These are phyloP conservation scores for Verticillium klebahnii DNA, from an alignment of 2,329 filamentous ascomycete species.

Conservation along the genomic window DNA sequence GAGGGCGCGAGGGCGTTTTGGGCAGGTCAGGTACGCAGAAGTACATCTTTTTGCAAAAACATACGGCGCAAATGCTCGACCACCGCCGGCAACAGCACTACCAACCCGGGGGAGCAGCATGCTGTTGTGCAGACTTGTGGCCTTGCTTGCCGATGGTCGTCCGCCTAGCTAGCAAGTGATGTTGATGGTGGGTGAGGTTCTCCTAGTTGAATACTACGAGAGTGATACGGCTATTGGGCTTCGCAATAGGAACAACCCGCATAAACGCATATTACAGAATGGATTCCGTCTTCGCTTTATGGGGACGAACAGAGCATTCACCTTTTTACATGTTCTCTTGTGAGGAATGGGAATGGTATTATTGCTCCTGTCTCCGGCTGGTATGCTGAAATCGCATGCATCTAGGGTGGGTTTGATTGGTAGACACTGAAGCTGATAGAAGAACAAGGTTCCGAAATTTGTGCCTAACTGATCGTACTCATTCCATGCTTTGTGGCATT, in stretches of 20 bases:
- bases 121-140: background rate
- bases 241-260: background rate
- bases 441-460: background rate
- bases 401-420: no score
- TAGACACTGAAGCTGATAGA: no score
- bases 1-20: background rate
- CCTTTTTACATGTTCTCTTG: no score
- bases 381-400: no score
- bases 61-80: background rate
- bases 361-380: no score
- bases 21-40: background rate
- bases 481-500: background rate
- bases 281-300: no score
- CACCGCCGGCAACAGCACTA: background rate
- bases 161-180: background rate
- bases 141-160: background rate
- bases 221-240: background rate
- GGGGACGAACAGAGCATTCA: no score
- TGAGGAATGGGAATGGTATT: no score
- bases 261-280: background rate
- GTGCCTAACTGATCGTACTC: background rate
- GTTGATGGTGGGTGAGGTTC: background rate
- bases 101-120: background rate
- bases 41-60: background rate
- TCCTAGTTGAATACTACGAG: background rate